Evolutionary conservation across 2,329 filamentous ascomycete genomes (phyloP), one percentile per base, ranked within the genome.

Genomic region (Aureobasidium sp.): DNA sequence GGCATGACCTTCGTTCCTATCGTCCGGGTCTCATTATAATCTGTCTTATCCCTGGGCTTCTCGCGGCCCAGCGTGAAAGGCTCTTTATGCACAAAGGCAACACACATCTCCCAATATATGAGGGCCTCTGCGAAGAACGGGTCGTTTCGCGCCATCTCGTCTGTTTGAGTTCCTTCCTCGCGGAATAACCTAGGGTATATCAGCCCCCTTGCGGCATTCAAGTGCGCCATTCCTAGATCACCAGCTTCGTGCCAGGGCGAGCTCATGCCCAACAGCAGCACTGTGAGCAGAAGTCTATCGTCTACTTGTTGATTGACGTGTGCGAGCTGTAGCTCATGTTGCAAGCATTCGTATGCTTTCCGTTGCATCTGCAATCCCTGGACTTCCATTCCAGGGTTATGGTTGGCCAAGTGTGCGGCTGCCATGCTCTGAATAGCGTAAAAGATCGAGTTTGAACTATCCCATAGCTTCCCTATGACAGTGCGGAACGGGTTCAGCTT

Each of bases 361-460:
- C 62, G 62, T 37, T 67, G 64, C 33, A 70, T 66, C 33, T 66
- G 63, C 9, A 64, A 49, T 3, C 68, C 68, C 19, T 67, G 63
- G 11, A 60, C 64, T 37, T 62, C 63, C 62, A 70, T 68, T 12
- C 61, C 59, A 9, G 67, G 67, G 39, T 68, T 64, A 2, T 67
- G 63, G 39, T 69, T 67, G 22, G 65, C 65, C 17, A 70, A 48
- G 27, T 64, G 67, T 27, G 67, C 67, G 2, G 68, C 68, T n/a
- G 68, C 68, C 83, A 86, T 86, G 65, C 83, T 85, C 66, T 85
- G 83, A 49, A 85, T 83, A 1, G 82, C 82, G 50, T 81, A 83
- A 67, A 81, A 83, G 56, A 85, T 82, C 0, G 82, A 81, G 19
- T 80, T 74, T 0, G 82, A 84, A n/a, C 78, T 79, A 44, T 81